A percentile compares a stretch with the other conserved stretches of the same genome.
Evolutionary conservation across 805 yeast species (phyloP).

Genomic region (Wickerhamiella hasegawae): DNA sequence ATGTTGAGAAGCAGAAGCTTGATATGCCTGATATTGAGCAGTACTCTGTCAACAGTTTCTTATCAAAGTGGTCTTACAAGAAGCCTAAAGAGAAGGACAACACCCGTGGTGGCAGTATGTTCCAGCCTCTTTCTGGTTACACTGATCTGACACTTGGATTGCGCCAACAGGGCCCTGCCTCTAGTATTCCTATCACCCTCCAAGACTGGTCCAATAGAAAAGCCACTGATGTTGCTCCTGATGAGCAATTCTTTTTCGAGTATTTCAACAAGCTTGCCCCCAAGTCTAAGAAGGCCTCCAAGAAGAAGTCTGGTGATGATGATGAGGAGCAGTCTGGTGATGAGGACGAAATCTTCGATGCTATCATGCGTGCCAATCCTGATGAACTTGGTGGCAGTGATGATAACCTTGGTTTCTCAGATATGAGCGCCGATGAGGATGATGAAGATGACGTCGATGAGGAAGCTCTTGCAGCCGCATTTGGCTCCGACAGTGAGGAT

Average conservation of each 20-base stretch:
- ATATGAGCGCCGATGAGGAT: conserved; percentile 23
- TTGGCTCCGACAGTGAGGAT: conserved; percentile 12
- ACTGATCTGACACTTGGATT: conserved; percentile 19
- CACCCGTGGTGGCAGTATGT: conserved; percentile 78
- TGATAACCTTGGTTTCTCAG: conserved; percentile 26
- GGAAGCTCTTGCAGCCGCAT: conserved; percentile 22
- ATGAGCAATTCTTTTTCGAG: conserved; percentile 75
- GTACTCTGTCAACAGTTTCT: conserved; percentile 74
- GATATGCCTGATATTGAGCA: conserved; percentile 82
- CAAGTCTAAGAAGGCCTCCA: conserved; percentile 17
- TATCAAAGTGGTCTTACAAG: conserved; percentile 89
- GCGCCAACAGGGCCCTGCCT: conserved; percentile 30
- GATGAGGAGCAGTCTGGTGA: conserved; percentile 24
- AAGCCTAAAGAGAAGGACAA: conserved; percentile 66
- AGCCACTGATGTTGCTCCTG: conserved; percentile 57
- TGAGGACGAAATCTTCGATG: conserved; percentile 70
- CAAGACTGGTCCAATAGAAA: conserved; percentile 60
- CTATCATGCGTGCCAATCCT: conserved; percentile 58
- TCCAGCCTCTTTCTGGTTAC: conserved; percentile 89
- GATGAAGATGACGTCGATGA: conserved; percentile 30
- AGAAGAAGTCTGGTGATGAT: conserved; percentile 23
- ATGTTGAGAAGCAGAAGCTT: conserved; percentile 24
- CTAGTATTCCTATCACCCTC: conserved; percentile 61
- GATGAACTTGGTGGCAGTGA: conserved; percentile 48
- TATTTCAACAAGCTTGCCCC: conserved; percentile 42